A percentile compares a stretch with the other conserved stretches of the same genome.
Evolutionary conservation across 345 rosid genomes (phyloP).

Genomic region (Reutealis trisperma): DNA sequence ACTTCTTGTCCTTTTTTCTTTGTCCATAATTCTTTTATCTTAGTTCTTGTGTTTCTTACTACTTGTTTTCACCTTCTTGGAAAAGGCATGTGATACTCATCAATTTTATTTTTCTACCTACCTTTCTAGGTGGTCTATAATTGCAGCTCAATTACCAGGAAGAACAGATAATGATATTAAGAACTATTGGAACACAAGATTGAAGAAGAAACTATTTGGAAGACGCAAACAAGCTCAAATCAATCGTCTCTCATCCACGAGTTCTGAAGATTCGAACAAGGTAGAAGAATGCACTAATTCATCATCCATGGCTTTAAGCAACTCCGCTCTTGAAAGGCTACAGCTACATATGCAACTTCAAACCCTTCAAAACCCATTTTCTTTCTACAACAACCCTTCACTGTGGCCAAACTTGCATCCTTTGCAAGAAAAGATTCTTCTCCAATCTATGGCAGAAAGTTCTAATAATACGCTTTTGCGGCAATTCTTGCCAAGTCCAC

Average conservation of each 20-base stretch:
- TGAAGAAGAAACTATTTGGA: conserved; percentile 94
- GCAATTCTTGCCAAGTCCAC: conserved; percentile 21
- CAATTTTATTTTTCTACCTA: no score
- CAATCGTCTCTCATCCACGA: conserved; percentile 28
- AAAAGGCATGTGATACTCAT: conserved; percentile 4
- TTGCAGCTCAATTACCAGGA: conserved; percentile 98
- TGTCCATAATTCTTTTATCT: conserved; percentile 41
- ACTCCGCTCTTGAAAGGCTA: conserved; percentile 81
- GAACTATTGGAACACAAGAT: conserved; percentile 94
- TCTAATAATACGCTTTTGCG: conserved; percentile 24
- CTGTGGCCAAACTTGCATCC: conserved; percentile 83
- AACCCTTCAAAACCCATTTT: conserved; percentile 58
- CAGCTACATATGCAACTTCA: conserved; percentile 96
- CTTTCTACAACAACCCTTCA: conserved; percentile 61
- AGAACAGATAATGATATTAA: conserved; percentile 98
- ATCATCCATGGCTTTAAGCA: conserved; percentile 54
- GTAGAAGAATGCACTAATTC: conserved; percentile 28
- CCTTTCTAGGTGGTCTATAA: conserved; percentile 84
- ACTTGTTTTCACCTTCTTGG: conserved; percentile 24
- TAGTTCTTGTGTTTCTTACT: conserved; percentile 28
- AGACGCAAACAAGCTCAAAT: conserved; percentile 61
- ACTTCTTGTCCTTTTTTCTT: conserved; percentile 45
- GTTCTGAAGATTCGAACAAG: conserved; percentile 17
- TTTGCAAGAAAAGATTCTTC: conserved; percentile 44
- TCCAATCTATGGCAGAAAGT: conserved; percentile 39